Evolutionary conservation across 805 yeast genomes (phyloP).

Genomic region (Sungouiella blattae): DNA sequence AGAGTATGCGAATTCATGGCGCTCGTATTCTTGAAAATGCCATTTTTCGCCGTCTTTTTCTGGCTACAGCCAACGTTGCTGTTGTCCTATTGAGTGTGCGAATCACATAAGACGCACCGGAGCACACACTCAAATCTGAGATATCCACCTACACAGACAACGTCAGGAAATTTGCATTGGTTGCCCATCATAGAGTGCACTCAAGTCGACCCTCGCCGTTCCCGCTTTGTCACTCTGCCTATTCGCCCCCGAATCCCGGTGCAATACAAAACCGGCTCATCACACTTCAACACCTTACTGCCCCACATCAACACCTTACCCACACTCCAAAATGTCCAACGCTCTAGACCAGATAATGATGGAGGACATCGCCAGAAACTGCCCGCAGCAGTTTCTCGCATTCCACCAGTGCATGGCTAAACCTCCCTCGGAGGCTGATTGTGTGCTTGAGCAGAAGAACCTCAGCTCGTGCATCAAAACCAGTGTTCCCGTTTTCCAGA

Average conservation of each 20-base stretch:
- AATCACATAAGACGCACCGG: too few species aligned
- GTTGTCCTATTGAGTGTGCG: too few species aligned
- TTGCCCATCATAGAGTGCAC: too few species aligned
- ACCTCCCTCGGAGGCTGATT: conserved; percentile 49
- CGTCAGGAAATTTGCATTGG: too few species aligned
- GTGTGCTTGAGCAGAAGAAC: conserved; percentile 53
- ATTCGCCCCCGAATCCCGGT: not conserved
- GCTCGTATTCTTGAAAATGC: too few species aligned
- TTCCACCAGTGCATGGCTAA: conserved; percentile 70
- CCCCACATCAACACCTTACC: not conserved
- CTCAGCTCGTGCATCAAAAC: conserved; percentile 62
- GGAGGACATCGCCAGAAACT: conserved; percentile 72
- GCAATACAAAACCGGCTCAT: not conserved
- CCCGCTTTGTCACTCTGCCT: too few species aligned
- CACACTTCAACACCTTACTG: not conserved
- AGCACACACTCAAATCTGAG: too few species aligned
- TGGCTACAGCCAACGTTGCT: too few species aligned
- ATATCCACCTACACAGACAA: too few species aligned
- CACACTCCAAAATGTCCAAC: conserved; percentile 7
- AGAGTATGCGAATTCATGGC: too few species aligned
- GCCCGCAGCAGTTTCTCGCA: conserved; percentile 69
- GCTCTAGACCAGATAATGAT: conserved; percentile 66
- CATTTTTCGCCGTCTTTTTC: too few species aligned
- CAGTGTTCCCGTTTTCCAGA: conserved; percentile 67
- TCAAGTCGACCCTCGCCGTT: too few species aligned